Percentiles rank a stretch among this genome's conserved stretches.
Conservation (phyloP, 306 rosid species). For the Prunus mume region DNA sequence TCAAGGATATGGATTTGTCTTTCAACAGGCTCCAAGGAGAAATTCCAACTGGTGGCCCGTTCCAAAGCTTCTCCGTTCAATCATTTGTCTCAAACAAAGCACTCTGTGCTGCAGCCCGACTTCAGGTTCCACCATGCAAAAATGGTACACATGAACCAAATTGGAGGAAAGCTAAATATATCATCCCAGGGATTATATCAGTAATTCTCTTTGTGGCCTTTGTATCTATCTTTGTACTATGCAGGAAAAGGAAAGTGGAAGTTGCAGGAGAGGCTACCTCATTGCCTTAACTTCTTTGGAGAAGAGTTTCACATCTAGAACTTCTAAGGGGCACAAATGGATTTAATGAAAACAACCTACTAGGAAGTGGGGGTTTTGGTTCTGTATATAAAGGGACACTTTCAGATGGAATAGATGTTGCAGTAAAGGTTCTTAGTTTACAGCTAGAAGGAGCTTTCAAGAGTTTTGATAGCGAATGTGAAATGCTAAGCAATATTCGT, state of each 20-base stretch:
- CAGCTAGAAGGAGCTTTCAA: constrained; percentile 1
- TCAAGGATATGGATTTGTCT: constrained; percentile 8
- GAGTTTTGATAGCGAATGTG: constrained; percentile 12
- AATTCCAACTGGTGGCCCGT: constrained; percentile 19
- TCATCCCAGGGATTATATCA: background rate
- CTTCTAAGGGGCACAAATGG: constrained; percentile 18
- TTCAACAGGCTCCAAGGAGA: constrained; percentile 18
- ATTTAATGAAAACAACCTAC: background rate
- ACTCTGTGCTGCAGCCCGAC: constrained; percentile 14
- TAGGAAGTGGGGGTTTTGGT: constrained; percentile 19
- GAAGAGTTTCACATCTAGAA: constrained; percentile 21
- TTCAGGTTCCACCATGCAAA: constrained; percentile 17
- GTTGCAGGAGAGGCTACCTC: no score
- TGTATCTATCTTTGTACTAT: background rate
- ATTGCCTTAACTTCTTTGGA: constrained; percentile 6
- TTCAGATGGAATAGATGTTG: constrained; percentile 14
- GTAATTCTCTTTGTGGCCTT: background rate
- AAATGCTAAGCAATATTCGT: background rate
- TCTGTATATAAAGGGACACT: constrained; percentile 13
- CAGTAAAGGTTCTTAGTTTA: constrained; percentile 9
- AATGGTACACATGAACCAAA: background rate
- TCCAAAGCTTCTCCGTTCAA: constrained; percentile 13
- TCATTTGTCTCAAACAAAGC: constrained; percentile 26
- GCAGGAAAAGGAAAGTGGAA: background rate
- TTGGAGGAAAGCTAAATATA: background rate